Base-by-base conservation (phyloP, 805 yeast species). In the Starmerella ratchasimensis region DNA sequence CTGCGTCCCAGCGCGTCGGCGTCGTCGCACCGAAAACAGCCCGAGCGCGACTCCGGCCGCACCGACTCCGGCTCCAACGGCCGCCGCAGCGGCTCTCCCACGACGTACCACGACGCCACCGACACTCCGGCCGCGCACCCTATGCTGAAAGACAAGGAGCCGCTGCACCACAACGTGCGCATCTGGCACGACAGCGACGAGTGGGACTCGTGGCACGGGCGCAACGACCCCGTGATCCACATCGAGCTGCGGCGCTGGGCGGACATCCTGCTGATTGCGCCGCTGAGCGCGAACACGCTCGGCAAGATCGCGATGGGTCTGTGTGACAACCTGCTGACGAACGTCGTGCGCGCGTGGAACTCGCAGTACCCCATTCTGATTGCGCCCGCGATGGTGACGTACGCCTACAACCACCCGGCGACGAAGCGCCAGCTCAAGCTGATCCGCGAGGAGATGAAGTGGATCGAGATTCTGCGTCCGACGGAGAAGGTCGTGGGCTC, bases 381-480 rank as follows among this genome's bases (percentile, higher is more conserved):
- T 47, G 97, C 97, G 0, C 97, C 98, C 5, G 86, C 95, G 1
- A 88, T 88, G 97, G 83, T 82, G 24, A 80, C 93, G 41, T 76
- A 82, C 54, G 82, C 93, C 49, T 88, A 88, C 61, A 83, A 80
- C 52, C 80, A 93, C 36, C 78, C 88, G 3, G 72, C 84, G 31
- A 88, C 97, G 1, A 81, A 78, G 55, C 72, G 80, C 47, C 96
- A 88, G 46, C 63, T 88, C 44, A 67, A 72, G 42, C 63, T 78
- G 25, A 72, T 88, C 39, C 69, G 72, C 33, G 94, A 83, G 46
- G 94, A 84, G 47, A 86, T 90, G 90, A 82, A 88, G 25, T 88
- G 93, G 88, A 77, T 88, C 45, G 93, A 83, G 47, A 74, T 88
- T n/a, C 67, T 90, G 54, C 79, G 77, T 56, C 98, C 98, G 0